These are phyloP conservation scores for Phytophthora tubulina DNA, from an alignment of 352 stramenopile species.

Conservation along the genomic window DNA sequence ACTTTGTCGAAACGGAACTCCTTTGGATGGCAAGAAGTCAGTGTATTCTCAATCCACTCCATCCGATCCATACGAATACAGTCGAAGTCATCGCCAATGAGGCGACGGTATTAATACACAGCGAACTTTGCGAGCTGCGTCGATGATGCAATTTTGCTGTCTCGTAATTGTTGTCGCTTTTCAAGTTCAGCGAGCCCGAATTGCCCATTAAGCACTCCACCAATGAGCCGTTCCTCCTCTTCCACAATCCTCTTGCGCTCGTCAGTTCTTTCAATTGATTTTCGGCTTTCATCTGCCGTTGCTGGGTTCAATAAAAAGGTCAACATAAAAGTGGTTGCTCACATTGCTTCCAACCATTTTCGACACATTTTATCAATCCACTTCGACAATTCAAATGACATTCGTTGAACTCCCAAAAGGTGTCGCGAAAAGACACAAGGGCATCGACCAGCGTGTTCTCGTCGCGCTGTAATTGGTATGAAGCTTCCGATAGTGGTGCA, in stretches of 20 bases:
- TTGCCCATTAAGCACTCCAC: no score
- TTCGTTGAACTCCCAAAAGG: not conserved
- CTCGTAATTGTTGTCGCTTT: no score
- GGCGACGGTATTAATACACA: slow-evolving; percentile 16
- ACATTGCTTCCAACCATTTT: not conserved
- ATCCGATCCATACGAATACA: not conserved
- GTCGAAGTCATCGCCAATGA: slow-evolving; percentile 7
- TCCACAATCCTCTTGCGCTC: not conserved
- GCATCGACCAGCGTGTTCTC: slow-evolving; percentile 3
- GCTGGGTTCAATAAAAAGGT: not conserved
- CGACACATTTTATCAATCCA: not conserved
- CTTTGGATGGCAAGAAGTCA: not conserved
- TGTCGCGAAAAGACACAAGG: not conserved
- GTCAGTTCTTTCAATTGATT: not conserved
- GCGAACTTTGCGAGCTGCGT: slow-evolving; percentile 1
- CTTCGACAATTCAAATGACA: not conserved
- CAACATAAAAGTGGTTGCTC: slow-evolving; percentile 2
- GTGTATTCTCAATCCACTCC: not conserved
- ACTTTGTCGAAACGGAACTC: not conserved
- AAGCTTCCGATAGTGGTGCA: not conserved
- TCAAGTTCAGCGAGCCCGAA: not conserved
- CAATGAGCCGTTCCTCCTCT: no score
- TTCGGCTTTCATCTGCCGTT: not conserved
- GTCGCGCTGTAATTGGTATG: not conserved
- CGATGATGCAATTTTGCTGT: not conserved